Percentiles rank a stretch among this genome's conserved stretches.
phyloP scores from a whole-genome alignment of 2,329 filamentous ascomycete species.

The Diaporthe aspalathi region DNA sequence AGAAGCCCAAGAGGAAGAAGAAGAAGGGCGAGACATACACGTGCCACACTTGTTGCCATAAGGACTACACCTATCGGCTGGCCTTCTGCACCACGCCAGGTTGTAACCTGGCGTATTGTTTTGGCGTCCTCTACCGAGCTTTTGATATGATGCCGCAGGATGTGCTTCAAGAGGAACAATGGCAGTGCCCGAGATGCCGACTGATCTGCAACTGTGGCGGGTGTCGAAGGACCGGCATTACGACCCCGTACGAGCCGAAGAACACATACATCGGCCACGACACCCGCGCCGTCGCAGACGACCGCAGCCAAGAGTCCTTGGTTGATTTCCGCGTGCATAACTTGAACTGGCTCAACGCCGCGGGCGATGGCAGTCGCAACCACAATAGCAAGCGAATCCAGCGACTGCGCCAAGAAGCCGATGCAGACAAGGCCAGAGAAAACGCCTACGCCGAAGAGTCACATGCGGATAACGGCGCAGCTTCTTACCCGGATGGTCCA shows the following conservation, averaged over 20 bases:
- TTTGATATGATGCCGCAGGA: constrained; percentile 90
- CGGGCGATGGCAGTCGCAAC: constrained; percentile 68
- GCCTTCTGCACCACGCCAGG: constrained; percentile 77
- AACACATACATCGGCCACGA: constrained; percentile 91
- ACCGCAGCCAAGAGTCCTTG: constrained; percentile 87
- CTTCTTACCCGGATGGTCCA: constrained; percentile 47
- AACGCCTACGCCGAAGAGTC: constrained; percentile 44
- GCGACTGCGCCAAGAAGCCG: constrained; percentile 65
- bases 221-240: constrained; percentile 76
- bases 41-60: constrained; percentile 87
- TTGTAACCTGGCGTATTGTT: constrained; percentile 86
- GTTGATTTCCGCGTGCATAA: constrained; percentile 95
- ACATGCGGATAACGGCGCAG: constrained; percentile 42
- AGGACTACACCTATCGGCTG: constrained; percentile 86
- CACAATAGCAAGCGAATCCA: constrained; percentile 69
- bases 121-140: constrained; percentile 89
- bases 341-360: constrained; percentile 78
- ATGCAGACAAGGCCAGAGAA: constrained; percentile 67
- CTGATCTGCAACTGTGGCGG: constrained; percentile 87
- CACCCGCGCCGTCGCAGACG: constrained; percentile 89
- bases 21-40: constrained; percentile 66
- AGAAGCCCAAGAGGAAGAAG: constrained; percentile 66
- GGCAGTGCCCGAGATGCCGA: constrained; percentile 89
- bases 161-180: constrained; percentile 82
- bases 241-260: constrained; percentile 85